A percentile compares a stretch with the other conserved stretches of the same genome.
These are phyloP conservation scores for Aspergillus thermomutatus DNA, from an alignment of 2,329 filamentous ascomycete species.

Conservation along the genomic window DNA sequence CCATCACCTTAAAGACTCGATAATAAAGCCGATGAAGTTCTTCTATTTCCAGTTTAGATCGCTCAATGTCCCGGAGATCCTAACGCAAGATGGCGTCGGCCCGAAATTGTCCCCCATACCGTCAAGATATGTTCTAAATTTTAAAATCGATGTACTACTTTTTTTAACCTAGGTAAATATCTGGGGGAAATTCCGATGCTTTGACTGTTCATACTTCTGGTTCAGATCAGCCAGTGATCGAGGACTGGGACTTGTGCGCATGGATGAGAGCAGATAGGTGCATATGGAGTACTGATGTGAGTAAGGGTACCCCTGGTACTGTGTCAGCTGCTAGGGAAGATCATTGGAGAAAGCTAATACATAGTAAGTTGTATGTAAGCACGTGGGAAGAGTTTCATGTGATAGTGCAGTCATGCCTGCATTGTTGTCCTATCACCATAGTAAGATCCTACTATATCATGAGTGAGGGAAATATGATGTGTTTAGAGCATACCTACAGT, in stretches of 20 bases:
- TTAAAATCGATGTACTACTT: no score
- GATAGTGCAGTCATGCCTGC: background rate
- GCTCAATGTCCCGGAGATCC: background rate
- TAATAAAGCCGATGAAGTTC: no score
- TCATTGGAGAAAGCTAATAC: background rate
- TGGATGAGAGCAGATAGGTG: background rate
- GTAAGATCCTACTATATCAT: no score
- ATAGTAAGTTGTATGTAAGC: background rate
- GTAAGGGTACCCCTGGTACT: background rate
- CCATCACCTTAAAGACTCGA: background rate
- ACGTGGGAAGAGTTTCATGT: background rate
- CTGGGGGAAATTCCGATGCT: background rate
- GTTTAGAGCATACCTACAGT: background rate
- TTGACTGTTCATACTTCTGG: background rate
- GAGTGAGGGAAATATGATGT: background rate
- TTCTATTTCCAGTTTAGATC: background rate
- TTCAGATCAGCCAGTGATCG: background rate
- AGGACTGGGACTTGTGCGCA: background rate
- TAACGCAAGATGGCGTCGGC: background rate
- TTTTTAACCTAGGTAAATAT: background rate
- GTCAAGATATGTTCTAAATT: no score
- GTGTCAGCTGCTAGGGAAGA: background rate
- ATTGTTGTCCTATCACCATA: no score
- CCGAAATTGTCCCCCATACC: background rate
- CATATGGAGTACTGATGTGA: no score